Evolutionary conservation across 1,139 yeast species (phyloP), one percentile per base, ranked within the genome.

Genomic region (Suhomyces maxii): DNA sequence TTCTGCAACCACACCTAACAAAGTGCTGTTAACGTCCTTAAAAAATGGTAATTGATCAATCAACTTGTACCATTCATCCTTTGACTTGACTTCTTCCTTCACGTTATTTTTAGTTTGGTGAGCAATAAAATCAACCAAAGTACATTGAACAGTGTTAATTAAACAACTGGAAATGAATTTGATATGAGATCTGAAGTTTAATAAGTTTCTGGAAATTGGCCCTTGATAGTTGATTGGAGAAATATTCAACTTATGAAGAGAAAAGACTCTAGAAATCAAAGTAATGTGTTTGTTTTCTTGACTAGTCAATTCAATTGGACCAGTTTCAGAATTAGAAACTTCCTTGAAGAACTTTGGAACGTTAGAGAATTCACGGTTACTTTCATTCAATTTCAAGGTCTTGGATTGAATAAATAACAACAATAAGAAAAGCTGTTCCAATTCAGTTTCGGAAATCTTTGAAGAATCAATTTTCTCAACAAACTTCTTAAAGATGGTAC

Each of bases 191-290:
- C 93, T 79, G 61, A 86, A 87, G 37, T 80, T 74, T 46, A 86
- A 68, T 34, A 87, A 70, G 44, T 77, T 75, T 51, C 86, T 76
- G 25, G 88, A 85, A 37, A 86, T 70, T 6, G 93, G 91, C 0
- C 93, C 93, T 48, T 80, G 80, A 59, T 84, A 75, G 51, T 82
- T 82, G 33, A 79, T 76, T 6, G 86, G 84, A 25, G 83, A 81
- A 18, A 77, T 72, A 37, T 71, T 63, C 37, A 83, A 68, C 51
- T 73, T 75, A 48, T 80, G 76, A 39, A 84, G 69, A 2, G 85
- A 72, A 36, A 86, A 79, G 2, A 85, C 67, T 51, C 90, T 72
- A 3, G 89, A 74, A 28, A 86, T 64, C 41, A 85, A 61, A 10
- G 78, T 62, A 7, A 83, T 71, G 37, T 71, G 69, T 42, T 65